Base-by-base conservation (phyloP, 495 filamentous ascomycete species). In the Lasiosphaeria hispida region DNA sequence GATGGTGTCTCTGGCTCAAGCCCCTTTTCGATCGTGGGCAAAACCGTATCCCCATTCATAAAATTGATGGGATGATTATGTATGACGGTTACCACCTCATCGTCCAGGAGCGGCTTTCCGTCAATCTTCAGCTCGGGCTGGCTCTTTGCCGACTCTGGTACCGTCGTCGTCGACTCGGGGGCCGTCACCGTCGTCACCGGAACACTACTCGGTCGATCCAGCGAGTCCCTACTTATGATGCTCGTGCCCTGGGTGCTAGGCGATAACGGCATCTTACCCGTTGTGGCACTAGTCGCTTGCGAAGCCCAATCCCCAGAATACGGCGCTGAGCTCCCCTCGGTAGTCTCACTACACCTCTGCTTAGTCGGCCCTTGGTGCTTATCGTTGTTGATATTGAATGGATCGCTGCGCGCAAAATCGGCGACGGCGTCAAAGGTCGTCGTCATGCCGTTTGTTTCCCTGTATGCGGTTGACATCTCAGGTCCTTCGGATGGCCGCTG, bases 161-260 rank as follows among this genome's bases (percentile, higher is more conserved):
- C 59, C 19, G 63, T 65, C n/a, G 62, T 61, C 0, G 59, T 62
- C 9, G 69, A 70, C 44, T 77, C 75, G 7, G 75, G 69, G 9
- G 69, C 67, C 9, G 68, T 72, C 17, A 77, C 60, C 48, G 63
- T 72, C 2, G 73, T 71, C 30, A 67, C 70, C 2, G 74, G 75
- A 10, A 73, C 64, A 49, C 72, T 73, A 38, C 63, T 67, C 6
- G 74, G 69, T 4, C 72, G 72, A 42, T 80, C 76, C 35, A 74
- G 47, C 6, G 78, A 80, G 34, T 80, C 77, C 42, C 71, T 68
- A 61, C 81, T 83, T 41, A 76, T 74, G 36, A 83, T 80, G 67
- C 80, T 83, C 10, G 81, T 83, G 11, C 81, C 81, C 65, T 82
- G 77, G 6, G 81, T 83, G 58, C 77, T 81, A 7, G 81, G 81